phyloP scores from a whole-genome alignment of 2,329 filamentous ascomycete species.

The Aspergillus uvarum region DNA sequence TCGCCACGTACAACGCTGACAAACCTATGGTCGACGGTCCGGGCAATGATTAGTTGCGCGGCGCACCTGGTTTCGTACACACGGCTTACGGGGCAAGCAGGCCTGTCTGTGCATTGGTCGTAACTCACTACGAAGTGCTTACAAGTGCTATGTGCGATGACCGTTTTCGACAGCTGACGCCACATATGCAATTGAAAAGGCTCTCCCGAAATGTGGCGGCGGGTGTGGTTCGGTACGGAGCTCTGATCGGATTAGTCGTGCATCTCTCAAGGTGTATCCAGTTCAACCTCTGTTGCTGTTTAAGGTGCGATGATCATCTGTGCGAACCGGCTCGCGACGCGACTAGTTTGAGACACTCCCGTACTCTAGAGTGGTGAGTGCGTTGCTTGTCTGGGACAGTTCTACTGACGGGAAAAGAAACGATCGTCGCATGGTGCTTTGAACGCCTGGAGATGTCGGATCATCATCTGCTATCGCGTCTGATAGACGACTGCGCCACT shows the following conservation, averaged over 20 bases:
- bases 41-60: not conserved
- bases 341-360: not conserved
- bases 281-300: not conserved
- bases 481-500: not conserved
- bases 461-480: not conserved
- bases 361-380: not conserved
- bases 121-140: too few relatives aligned
- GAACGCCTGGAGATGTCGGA: not conserved
- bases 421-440: not conserved
- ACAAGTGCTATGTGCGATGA: not conserved
- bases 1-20: constrained; percentile 1
- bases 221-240: not conserved
- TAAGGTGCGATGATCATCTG: not conserved
- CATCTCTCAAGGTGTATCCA: not conserved
- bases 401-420: not conserved
- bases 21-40: not conserved
- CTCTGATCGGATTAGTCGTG: not conserved
- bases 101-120: too few relatives aligned
- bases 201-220: not conserved
- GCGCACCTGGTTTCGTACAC: not conserved
- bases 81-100: not conserved
- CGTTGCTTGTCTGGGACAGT: not conserved
- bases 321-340: not conserved
- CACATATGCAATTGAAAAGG: not conserved
- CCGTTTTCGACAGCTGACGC: not conserved